Conservation (phyloP, 768 basidiomycete species). For the Lactarius quietus region DNA sequence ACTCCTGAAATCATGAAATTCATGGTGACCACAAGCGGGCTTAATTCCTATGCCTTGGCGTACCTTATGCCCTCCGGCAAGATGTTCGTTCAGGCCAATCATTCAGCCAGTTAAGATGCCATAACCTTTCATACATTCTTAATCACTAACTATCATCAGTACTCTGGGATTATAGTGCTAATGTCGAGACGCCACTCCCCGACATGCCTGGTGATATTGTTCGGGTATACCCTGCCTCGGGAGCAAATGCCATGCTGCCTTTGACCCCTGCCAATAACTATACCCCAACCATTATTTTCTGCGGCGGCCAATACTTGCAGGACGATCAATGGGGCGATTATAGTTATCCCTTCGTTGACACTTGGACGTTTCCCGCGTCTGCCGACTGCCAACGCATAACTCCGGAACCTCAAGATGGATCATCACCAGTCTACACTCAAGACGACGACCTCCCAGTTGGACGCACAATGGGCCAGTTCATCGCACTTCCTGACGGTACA, state of each 20-base stretch:
- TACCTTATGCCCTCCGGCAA: slow-evolving; percentile 73
- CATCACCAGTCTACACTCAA: slow-evolving; percentile 52
- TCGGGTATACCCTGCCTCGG: slow-evolving; percentile 86
- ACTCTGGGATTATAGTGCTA: slow-evolving; percentile 50
- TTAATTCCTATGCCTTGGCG: slow-evolving; percentile 72
- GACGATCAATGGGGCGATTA: slow-evolving; percentile 74
- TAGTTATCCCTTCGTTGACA: slow-evolving; percentile 64
- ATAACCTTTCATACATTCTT: slow-evolving; percentile 5
- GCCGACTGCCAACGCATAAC: slow-evolving; percentile 77
- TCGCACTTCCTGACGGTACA: slow-evolving; percentile 73
- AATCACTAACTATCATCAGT: slow-evolving; percentile 32
- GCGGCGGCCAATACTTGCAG: slow-evolving; percentile 81
- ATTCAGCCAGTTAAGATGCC: slow-evolving; percentile 58
- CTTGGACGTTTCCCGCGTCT: slow-evolving; percentile 66
- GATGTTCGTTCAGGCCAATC: slow-evolving; percentile 78
- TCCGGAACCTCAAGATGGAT: slow-evolving; percentile 73
- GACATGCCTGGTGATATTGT: slow-evolving; percentile 69
- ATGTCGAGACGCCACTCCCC: slow-evolving; percentile 60
- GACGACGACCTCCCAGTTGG: slow-evolving; percentile 74
- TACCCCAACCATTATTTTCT: slow-evolving; percentile 80
- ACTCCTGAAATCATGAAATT: slow-evolving; percentile 56
- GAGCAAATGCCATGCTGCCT: slow-evolving; percentile 84
- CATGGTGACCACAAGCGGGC: slow-evolving; percentile 64
- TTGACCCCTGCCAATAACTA: slow-evolving; percentile 87
- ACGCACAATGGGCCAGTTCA: slow-evolving; percentile 89